Base-by-base conservation (phyloP, 2,329 filamentous ascomycete genomes). In the Tolypocladium tundrense region DNA sequence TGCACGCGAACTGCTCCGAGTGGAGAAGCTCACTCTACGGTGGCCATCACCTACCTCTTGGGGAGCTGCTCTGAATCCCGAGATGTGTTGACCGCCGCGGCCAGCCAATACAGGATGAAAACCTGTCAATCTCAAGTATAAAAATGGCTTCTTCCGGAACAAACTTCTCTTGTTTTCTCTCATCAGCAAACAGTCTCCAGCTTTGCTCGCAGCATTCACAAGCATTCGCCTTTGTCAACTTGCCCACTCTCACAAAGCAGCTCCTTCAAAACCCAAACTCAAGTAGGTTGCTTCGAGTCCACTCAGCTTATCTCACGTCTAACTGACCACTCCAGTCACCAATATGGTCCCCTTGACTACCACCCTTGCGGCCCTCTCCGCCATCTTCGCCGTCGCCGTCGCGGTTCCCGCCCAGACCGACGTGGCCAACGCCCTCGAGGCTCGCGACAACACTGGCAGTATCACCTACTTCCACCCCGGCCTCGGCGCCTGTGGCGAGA, bases 401-500 rank as follows among this genome's bases (percentile, higher is more conserved):
- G 31, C 60, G 54, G 53, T 57, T 24, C 52, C 58, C 27, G 19
- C 48, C n/a, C 14, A 54, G 50, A 16, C 9, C 33, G 6, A 24
- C n/a, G 35, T 11, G 3, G 35, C 4, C 24, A 10, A 39, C 19
- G 3, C 13, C 11, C n/a, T 59, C 40, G 8, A 41, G 10, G 16
- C 33, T 24, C 55, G 55, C 24, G 14, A 37, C 8, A 51, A 39
- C 54, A 53, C 43, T 14, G 63, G 63, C 40, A 33, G 42, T 27
- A 53, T 63, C 31, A 67, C 73, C 21, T 92, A 85, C 73, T 92
- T 88, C 69, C 73, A 75, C 21, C 82, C 87, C 0, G 76, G 71
- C 4, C 76, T 90, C 4, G 88, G 89, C 14, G 85, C 88, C 0
- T 93, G 90, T 67, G 89, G 88, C 6, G 70, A 79, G 39, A 77